A percentile compares a stretch with the other conserved stretches of the same genome.
Evolutionary conservation across 441 rosid species (phyloP).

Genomic region (Erysimum pusillum): DNA sequence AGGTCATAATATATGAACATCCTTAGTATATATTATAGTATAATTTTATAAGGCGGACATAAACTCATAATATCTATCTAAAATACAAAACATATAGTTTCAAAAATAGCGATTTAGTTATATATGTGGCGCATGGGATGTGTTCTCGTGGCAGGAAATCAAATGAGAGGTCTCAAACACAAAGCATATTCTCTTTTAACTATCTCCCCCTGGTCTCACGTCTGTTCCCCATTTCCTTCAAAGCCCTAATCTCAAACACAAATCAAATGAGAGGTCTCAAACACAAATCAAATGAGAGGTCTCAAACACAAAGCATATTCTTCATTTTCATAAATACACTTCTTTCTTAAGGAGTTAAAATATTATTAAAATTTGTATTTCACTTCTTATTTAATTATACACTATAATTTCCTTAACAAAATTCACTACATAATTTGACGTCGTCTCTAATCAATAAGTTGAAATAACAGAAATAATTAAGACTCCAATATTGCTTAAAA

Average conservation of each 20-base stretch:
- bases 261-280: too few relatives aligned
- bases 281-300: too few relatives aligned
- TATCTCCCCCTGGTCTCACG: slow-evolving; percentile 23
- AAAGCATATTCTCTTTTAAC: slow-evolving; percentile 15
- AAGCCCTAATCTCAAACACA: background rate
- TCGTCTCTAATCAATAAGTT: background rate
- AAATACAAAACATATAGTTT: background rate
- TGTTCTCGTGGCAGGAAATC: slow-evolving; percentile 30
- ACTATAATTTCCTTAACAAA: background rate
- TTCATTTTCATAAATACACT: background rate
- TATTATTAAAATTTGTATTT: too few relatives aligned
- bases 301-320: background rate
- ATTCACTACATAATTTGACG: background rate
- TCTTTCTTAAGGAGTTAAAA: too few relatives aligned
- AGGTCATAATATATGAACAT: slow-evolving; percentile 13
- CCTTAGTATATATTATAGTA: background rate
- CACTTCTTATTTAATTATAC: too few relatives aligned
- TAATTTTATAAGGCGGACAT: background rate
- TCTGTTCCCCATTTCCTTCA: slow-evolving; percentile 35
- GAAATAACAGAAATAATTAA: background rate
- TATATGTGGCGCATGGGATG: slow-evolving; percentile 42
- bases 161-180: slow-evolving; percentile 18
- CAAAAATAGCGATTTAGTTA: background rate
- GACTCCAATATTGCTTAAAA: background rate
- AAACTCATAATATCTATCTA: background rate